Evolutionary conservation across 495 filamentous ascomycete genomes (phyloP), one percentile per base, ranked within the genome.

Genomic region (Arthonia radiata): DNA sequence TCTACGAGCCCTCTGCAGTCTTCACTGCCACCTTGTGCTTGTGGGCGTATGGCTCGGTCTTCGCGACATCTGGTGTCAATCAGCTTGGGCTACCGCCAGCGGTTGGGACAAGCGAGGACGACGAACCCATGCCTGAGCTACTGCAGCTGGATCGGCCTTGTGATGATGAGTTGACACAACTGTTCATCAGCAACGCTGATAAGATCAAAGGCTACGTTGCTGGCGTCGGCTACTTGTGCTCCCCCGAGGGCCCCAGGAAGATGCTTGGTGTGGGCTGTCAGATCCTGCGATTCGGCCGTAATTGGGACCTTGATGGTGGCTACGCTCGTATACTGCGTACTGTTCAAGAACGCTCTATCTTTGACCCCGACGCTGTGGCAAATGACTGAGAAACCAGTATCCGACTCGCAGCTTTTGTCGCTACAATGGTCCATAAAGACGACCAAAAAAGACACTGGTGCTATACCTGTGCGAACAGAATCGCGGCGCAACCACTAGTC

Each of bases 161-260:
- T 25, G 56, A 63, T 35, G 59, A 64, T 37, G 57, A 63, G 30
- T 40, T 62, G 4, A 55, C 59, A 7, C 59, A 61, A 28, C 37
- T 54, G 5, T 64, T 59, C 39, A 54, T 64, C 5, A 42, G 54
- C 5, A 41, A 46, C 17, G 59, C 59, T 6, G 44, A 47, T n/a
- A 35, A 25, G 4, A 62, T 64, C 55, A 42, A 38, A 17, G 55
- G 47, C 0, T 49, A 51, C 31, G 31, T 64, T 2, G 52, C 46
- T 19, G 56, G 57, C 8, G 56, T 60, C 13, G 57, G 57, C 11
- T 52, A 63, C 38, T 46, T 62, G 10, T 60, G 50, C 34, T 38
- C 39, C 8, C 34, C 37, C 7, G 43, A 51, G 7, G 59, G 55
- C 1, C 56, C 57, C 2, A 42, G 44, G 31, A 28, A 43, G 18